These are phyloP conservation scores for Poa pratensis DNA, from an alignment of 176 grass and related monocot species.

Conservation along the genomic window DNA sequence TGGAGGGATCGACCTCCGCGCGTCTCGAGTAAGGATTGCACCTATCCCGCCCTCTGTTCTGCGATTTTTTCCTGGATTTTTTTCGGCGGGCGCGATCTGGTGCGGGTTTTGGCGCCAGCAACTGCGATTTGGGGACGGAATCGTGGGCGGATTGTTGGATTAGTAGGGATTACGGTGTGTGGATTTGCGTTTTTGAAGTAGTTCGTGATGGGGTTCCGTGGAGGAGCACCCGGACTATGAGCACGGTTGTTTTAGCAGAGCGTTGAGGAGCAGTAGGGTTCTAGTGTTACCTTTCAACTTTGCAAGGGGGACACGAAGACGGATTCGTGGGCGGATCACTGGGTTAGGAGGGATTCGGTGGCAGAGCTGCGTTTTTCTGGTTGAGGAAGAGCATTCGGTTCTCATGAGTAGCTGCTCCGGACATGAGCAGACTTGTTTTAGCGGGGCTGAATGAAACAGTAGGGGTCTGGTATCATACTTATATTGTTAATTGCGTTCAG, in stretches of 20 bases:
- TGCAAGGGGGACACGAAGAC: background rate
- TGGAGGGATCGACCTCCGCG: slow-evolving; percentile 20
- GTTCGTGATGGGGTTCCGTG: background rate
- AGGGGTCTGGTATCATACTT: background rate
- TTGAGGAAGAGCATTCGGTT: background rate
- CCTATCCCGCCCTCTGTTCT: background rate
- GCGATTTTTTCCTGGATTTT: background rate
- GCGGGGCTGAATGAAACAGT: background rate
- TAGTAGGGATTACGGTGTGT: background rate
- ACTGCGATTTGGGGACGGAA: background rate
- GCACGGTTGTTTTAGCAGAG: background rate
- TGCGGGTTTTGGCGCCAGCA: background rate
- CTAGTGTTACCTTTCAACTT: background rate
- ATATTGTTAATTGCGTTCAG: background rate
- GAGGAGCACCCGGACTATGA: background rate
- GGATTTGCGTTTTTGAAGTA: background rate
- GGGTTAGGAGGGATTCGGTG: background rate
- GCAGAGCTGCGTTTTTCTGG: background rate
- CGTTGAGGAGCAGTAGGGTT: background rate
- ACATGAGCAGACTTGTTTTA: background rate
- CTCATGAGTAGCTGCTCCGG: background rate
- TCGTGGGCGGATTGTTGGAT: background rate
- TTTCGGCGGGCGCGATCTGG: slow-evolving; percentile 18
- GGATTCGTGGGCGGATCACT: background rate
- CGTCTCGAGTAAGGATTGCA: background rate